phyloP scores from a whole-genome alignment of 2,329 filamentous ascomycete genomes.

The Phialophora chinensis region DNA sequence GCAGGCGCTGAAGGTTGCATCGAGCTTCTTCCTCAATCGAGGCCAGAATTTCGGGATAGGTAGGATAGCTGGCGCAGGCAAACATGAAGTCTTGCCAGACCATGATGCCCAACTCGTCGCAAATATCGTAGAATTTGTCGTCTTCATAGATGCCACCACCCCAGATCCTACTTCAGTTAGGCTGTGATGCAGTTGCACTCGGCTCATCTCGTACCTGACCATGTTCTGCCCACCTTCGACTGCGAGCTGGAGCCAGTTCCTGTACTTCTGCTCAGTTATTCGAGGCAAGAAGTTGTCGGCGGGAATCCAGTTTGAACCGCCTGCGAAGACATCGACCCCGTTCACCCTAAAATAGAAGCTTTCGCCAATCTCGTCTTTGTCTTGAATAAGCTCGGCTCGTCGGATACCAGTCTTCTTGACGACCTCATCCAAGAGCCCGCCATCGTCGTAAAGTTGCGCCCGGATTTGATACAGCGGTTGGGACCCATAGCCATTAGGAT shows the following conservation, averaged over 20 bases:
- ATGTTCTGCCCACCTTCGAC: slow-evolving; percentile 67
- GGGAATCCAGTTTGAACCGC: slow-evolving; percentile 71
- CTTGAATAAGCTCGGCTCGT: slow-evolving; percentile 52
- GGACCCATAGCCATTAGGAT: neutral
- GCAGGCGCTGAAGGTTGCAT: slow-evolving; percentile 69
- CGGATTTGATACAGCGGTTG: slow-evolving; percentile 1
- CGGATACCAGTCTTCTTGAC: slow-evolving; percentile 55
- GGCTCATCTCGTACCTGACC: slow-evolving; percentile 47
- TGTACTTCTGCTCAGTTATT: slow-evolving; percentile 60
- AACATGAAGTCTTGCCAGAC: slow-evolving; percentile 94
- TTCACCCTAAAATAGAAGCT: slow-evolving; percentile 70
- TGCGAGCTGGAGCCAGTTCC: slow-evolving; percentile 65
- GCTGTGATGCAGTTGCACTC: neutral
- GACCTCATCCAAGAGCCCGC: neutral
- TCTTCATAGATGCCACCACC: slow-evolving; percentile 80
- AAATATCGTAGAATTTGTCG: slow-evolving; percentile 73
- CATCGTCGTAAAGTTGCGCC: slow-evolving; percentile 43
- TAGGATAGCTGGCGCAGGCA: slow-evolving; percentile 77
- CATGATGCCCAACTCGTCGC: slow-evolving; percentile 76
- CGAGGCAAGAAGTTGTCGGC: slow-evolving; percentile 65
- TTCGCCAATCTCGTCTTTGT: slow-evolving; percentile 60
- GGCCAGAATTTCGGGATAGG: slow-evolving; percentile 65
- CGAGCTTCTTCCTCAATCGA: slow-evolving; percentile 70
- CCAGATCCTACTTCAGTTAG: slow-evolving; percentile 60
- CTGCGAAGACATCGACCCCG: slow-evolving; percentile 69